Conservation (phyloP, 225 moss, liverwort and hornwort genomes). For the Pleurozium schreberi region DNA sequence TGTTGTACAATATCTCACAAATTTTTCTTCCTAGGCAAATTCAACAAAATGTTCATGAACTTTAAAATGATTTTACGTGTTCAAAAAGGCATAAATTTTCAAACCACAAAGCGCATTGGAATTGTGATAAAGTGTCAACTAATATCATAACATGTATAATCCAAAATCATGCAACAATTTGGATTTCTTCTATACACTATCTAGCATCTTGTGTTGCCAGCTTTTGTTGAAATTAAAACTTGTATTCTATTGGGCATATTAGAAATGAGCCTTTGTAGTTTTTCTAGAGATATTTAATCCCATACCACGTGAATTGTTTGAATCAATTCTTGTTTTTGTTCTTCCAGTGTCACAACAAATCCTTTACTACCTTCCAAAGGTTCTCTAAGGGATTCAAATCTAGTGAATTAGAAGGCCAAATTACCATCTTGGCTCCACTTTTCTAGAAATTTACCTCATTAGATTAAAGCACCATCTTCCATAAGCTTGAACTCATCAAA, state of each 20-base stretch:
- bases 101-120: neutral
- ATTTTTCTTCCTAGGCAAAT: neutral
- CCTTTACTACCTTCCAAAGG: neutral
- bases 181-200: neutral
- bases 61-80: too few species aligned
- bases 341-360: neutral
- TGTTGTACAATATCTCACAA: neutral
- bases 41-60: neutral
- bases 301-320: accelerated
- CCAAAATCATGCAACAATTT: neutral
- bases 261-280: neutral
- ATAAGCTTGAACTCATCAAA: neutral
- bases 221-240: accelerated
- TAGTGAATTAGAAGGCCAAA: neutral
- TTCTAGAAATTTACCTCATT: neutral
- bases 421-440: neutral
- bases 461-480: neutral
- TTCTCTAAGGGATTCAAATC: neutral
- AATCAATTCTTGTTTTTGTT: neutral
- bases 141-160: neutral
- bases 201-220: neutral
- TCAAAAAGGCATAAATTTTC: neutral
- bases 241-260: neutral
- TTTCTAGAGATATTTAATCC: accelerated
- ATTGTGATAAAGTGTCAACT: neutral